These are phyloP conservation scores for Glycine tomentella DNA, from an alignment of 306 rosid genomes.

Conservation along the genomic window DNA sequence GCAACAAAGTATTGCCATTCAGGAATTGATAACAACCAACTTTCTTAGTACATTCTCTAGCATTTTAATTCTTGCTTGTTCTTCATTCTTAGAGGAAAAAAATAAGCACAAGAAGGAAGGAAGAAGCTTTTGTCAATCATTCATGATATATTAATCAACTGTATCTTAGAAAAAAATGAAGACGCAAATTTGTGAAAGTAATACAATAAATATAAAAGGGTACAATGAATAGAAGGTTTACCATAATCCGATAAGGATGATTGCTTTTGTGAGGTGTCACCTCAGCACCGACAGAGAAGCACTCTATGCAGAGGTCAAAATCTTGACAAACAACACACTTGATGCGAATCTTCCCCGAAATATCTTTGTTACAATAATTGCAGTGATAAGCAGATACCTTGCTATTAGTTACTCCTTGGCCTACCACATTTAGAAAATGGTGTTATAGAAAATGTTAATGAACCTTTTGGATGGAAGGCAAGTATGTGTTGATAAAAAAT, in stretches of 20 bases:
- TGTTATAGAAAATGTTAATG: constrained; percentile 3
- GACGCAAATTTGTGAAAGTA: constrained; percentile 18
- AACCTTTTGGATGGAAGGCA: neutral
- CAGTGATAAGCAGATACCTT: constrained; percentile 85
- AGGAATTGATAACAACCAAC: too few relatives aligned
- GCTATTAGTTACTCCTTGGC: constrained; percentile 71
- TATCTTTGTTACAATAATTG: constrained; percentile 94
- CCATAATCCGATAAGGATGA: constrained; percentile 81
- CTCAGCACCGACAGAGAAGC: constrained; percentile 97
- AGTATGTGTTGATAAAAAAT: constrained; percentile 5
- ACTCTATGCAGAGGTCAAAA: constrained; percentile 79
- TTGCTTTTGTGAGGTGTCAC: constrained; percentile 84
- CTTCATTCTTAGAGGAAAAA: neutral
- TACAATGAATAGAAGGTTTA: constrained; percentile 24
- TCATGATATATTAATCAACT: neutral
- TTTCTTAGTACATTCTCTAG: too few relatives aligned
- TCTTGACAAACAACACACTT: constrained; percentile 86
- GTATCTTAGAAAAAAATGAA: constrained; percentile 5
- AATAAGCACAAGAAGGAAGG: constrained; percentile 2
- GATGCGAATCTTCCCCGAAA: constrained; percentile 84
- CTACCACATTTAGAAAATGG: constrained; percentile 52
- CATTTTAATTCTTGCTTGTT: too few relatives aligned
- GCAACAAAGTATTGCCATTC: neutral
- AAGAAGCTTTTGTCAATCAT: constrained; percentile 13
- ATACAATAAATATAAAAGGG: constrained; percentile 35